A percentile compares a stretch with the other conserved stretches of the same genome.
Evolutionary conservation across 2,329 filamentous ascomycete genomes (phyloP).

Genomic region (Cytospora piceicola): DNA sequence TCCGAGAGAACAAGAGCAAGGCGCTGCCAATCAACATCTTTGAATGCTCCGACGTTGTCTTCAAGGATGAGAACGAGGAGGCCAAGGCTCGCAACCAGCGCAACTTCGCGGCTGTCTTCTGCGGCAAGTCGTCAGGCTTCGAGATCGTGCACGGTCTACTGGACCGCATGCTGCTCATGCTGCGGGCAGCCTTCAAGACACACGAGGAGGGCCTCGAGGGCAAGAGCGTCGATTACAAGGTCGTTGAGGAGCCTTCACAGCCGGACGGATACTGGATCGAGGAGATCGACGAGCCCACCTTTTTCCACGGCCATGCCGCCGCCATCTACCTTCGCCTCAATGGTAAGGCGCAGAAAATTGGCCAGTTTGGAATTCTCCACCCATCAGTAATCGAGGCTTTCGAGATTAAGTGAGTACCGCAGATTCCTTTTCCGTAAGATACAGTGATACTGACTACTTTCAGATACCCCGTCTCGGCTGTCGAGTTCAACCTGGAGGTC

Average conservation of each 20-base stretch:
- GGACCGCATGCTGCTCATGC: conserved; percentile 90
- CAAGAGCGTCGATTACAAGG: conserved; percentile 56
- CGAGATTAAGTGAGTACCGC: conserved; percentile 74
- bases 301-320: conserved; percentile 88
- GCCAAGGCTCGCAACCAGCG: conserved; percentile 89
- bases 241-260: conserved; percentile 57
- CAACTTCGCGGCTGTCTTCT: conserved; percentile 95
- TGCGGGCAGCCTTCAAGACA: conserved; percentile 79
- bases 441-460: conserved; percentile 32
- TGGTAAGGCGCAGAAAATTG: conserved; percentile 77
- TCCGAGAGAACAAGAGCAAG: conserved; percentile 90
- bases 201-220: conserved; percentile 68
- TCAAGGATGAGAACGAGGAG: conserved; percentile 83
- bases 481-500: conserved; percentile 93
- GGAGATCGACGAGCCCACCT: conserved; percentile 87
- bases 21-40: conserved; percentile 89
- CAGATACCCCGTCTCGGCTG: conserved; percentile 86
- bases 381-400: conserved; percentile 92
- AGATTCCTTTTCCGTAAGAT: background rate
- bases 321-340: conserved; percentile 77
- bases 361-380: conserved; percentile 92
- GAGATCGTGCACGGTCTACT: conserved; percentile 93
- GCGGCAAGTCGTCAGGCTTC: conserved; percentile 92
- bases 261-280: conserved; percentile 90
- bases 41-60: conserved; percentile 86